phyloP scores from a whole-genome alignment of 2,329 filamentous ascomycete species.

The Endocalyx cinctus region DNA sequence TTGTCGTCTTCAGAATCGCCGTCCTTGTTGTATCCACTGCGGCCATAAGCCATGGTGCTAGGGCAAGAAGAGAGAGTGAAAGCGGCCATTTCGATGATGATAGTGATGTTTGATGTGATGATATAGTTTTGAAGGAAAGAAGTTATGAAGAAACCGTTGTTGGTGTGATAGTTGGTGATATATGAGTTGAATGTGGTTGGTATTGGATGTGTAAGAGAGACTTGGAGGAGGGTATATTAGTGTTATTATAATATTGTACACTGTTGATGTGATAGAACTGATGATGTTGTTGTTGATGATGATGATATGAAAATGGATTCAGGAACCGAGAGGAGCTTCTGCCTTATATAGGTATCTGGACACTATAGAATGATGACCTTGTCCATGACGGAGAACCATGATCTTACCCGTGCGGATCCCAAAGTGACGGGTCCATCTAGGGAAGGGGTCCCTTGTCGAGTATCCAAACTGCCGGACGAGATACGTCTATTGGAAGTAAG shows the following conservation, averaged over 20 bases:
- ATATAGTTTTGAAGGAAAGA: constrained; percentile 3
- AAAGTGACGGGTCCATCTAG: constrained; percentile 5
- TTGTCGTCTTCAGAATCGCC: constrained; percentile 15
- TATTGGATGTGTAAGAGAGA: too few species aligned
- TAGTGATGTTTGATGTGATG: constrained; percentile 4
- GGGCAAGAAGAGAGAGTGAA: constrained; percentile 27
- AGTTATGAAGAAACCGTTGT: constrained; percentile 3
- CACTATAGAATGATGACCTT: constrained; percentile 8
- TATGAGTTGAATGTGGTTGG: too few species aligned
- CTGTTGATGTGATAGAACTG: too few species aligned
- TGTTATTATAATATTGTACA: too few species aligned
- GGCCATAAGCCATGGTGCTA: too few species aligned
- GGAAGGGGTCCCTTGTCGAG: constrained; percentile 5
- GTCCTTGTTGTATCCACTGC: constrained; percentile 23
- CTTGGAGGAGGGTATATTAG: too few species aligned
- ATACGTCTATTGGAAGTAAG: too few species aligned
- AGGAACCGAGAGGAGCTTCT: constrained; percentile 12
- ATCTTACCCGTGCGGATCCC: too few species aligned
- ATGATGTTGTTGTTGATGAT: constrained; percentile 16
- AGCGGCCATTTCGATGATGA: constrained; percentile 31
- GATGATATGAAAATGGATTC: constrained; percentile 15
- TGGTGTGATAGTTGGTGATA: constrained; percentile 5
- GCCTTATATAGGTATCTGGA: constrained; percentile 17
- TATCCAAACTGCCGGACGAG: constrained; percentile 11
- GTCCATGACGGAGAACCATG: too few species aligned